Evolutionary conservation across 106 monocot species (phyloP).

Genomic region (Hemerocallis citrina): DNA sequence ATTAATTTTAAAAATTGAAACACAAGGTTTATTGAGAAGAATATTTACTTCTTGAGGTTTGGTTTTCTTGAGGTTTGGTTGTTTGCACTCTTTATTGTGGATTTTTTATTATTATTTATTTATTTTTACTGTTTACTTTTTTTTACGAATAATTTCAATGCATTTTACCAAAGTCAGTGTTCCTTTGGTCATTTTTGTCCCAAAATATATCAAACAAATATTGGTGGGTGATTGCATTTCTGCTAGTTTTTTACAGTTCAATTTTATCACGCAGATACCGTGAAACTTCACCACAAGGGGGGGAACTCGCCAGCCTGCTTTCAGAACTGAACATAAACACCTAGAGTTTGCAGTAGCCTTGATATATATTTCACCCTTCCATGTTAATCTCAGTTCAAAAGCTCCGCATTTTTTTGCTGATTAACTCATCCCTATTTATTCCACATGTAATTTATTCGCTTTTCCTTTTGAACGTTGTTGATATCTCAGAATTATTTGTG

Average conservation of each 20-base stretch:
- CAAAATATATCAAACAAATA: no score
- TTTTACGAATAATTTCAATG: no score
- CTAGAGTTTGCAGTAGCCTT: conserved; percentile 39
- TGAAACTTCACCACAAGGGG: conserved; percentile 81
- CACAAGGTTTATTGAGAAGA: no score
- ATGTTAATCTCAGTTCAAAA: background rate
- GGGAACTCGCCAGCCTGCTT: conserved; percentile 58
- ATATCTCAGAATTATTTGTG: background rate
- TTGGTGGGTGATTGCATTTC: no score
- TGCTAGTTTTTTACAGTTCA: no score
- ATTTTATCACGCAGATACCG: conserved; percentile 67
- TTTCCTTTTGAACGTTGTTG: background rate
- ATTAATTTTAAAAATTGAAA: no score
- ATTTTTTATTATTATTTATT: background rate
- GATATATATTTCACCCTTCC: conserved; percentile 3
- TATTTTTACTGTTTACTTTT: background rate
- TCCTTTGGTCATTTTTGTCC: no score
- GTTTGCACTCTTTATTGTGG: no score
- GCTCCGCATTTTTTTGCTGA: background rate
- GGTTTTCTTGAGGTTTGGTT: no score
- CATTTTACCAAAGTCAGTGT: no score
- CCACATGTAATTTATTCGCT: background rate
- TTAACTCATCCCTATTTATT: background rate
- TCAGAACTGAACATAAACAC: conserved; percentile 34
- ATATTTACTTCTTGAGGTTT: no score